A percentile compares a stretch with the other conserved stretches of the same genome.
phyloP scores from a whole-genome alignment of 441 rosid species.

The Erodium moschatum region DNA sequence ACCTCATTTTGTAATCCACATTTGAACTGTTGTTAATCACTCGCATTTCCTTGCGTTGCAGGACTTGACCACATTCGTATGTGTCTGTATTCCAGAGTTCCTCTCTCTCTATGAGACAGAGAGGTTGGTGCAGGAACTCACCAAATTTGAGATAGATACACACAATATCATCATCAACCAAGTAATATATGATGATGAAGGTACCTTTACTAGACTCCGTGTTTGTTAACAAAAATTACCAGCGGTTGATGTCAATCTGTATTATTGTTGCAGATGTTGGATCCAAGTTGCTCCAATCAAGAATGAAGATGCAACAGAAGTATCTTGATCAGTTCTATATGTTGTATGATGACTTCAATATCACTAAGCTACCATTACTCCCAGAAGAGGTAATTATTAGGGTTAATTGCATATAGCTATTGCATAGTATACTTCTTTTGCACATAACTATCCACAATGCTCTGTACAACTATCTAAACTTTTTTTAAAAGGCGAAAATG shows the following conservation, averaged over 20 bases:
- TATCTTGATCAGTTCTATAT: conserved; percentile 96
- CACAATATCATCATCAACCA: conserved; percentile 94
- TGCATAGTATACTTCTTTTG: too few relatives aligned
- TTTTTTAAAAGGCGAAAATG: too few relatives aligned
- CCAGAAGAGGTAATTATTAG: conserved; percentile 64
- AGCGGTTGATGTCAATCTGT: too few relatives aligned
- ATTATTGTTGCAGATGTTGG: conserved; percentile 44
- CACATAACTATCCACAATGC: too few relatives aligned
- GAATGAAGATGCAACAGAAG: conserved; percentile 96
- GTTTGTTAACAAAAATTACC: not conserved
- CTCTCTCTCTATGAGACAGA: conserved; percentile 95
- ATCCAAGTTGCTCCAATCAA: conserved; percentile 83
- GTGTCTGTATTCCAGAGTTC: conserved; percentile 98
- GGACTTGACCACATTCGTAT: conserved; percentile 95
- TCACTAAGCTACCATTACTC: conserved; percentile 86
- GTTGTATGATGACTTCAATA: conserved; percentile 92
- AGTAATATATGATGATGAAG: conserved; percentile 82
- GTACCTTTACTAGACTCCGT: conserved; percentile 20
- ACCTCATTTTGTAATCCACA: not conserved
- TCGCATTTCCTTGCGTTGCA: conserved; percentile 21
- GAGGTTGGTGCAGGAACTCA: conserved; percentile 94
- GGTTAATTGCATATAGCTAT: too few relatives aligned
- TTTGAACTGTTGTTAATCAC: not conserved
- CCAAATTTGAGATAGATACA: conserved; percentile 93
- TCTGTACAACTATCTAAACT: too few relatives aligned